Evolutionary conservation across 2,329 filamentous ascomycete genomes (phyloP).

Genomic region (Paecilomyces sp.): DNA sequence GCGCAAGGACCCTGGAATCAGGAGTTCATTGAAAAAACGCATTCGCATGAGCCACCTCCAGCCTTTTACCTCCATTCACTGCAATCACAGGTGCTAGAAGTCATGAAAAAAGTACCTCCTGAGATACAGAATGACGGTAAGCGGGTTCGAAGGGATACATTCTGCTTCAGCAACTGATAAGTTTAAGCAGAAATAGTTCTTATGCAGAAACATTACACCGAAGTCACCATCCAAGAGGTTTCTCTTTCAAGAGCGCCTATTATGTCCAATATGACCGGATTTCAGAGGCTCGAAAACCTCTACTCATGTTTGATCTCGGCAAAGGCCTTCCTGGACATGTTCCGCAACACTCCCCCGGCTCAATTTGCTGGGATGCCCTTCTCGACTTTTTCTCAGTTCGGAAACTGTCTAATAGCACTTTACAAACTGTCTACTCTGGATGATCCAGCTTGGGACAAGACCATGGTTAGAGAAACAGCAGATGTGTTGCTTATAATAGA

Average conservation of each 20-base stretch:
- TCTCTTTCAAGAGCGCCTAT: conserved; percentile 6
- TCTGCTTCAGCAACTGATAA: not conserved
- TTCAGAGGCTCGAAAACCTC: conserved; percentile 16
- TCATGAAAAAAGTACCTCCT: not conserved
- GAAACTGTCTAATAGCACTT: conserved; percentile 30
- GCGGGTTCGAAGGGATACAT: not conserved
- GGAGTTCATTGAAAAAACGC: not conserved
- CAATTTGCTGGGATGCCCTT: conserved; percentile 28
- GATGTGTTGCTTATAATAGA: conserved; percentile 32
- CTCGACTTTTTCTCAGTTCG: conserved; percentile 25
- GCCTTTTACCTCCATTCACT: conserved; percentile 6
- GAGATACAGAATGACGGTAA: conserved; percentile 3
- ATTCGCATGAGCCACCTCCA: not conserved
- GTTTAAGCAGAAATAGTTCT: conserved; percentile 4
- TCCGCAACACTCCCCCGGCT: conserved; percentile 23
- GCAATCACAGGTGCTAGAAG: conserved; percentile 3
- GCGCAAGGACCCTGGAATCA: conserved; percentile 2
- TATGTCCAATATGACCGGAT: conserved; percentile 2
- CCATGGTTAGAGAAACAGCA: conserved; percentile 26
- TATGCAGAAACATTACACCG: conserved; percentile 8
- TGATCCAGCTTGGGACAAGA: conserved; percentile 37
- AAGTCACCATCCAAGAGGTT: conserved; percentile 10
- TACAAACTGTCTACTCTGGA: conserved; percentile 36
- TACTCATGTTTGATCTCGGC: conserved; percentile 30
- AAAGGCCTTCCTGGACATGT: conserved; percentile 30